Evolutionary conservation across 2,329 filamentous ascomycete species (phyloP).

Genomic region (Chaetothyriales sp.): DNA sequence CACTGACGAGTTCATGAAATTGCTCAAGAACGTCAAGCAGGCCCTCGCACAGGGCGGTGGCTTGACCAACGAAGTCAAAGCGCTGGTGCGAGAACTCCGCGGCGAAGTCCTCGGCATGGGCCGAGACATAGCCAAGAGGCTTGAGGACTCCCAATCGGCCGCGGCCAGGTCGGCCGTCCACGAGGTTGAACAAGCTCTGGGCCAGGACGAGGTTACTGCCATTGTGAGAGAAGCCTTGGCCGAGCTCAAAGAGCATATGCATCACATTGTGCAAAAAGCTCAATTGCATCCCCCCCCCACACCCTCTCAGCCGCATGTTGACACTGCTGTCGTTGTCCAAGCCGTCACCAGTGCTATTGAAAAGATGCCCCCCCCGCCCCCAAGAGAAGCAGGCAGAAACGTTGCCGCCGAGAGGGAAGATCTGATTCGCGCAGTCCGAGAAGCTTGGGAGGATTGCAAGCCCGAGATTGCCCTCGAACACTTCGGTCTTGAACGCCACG

Average conservation of each 20-base stretch:
- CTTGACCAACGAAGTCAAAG: conserved; percentile 82
- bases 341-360: conserved; percentile 62
- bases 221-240: conserved; percentile 69
- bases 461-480: conserved; percentile 85
- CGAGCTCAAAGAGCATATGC: conserved; percentile 74
- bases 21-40: conserved; percentile 78
- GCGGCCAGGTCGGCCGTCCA: conserved; percentile 33
- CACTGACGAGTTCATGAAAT: conserved; percentile 66
- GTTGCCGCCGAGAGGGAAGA: conserved; percentile 59
- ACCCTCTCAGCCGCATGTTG: conserved; percentile 51
- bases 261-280: conserved; percentile 63
- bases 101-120: conserved; percentile 94
- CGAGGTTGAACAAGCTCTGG: conserved; percentile 35
- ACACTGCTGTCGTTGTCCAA: conserved; percentile 75
- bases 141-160: conserved; percentile 52
- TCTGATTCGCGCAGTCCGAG: conserved; percentile 71
- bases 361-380: conserved; percentile 42
- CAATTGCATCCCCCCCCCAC: conserved; percentile 52
- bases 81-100: conserved; percentile 73
- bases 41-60: conserved; percentile 80
- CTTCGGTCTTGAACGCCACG: conserved; percentile 77
- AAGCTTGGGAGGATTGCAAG: conserved; percentile 89
- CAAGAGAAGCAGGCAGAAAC: conserved; percentile 40
- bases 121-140: conserved; percentile 69
- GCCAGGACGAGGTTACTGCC: conserved; percentile 56